Base-by-base conservation (phyloP, 352 stramenopile genomes). In the Globisporangium nodosum region DNA sequence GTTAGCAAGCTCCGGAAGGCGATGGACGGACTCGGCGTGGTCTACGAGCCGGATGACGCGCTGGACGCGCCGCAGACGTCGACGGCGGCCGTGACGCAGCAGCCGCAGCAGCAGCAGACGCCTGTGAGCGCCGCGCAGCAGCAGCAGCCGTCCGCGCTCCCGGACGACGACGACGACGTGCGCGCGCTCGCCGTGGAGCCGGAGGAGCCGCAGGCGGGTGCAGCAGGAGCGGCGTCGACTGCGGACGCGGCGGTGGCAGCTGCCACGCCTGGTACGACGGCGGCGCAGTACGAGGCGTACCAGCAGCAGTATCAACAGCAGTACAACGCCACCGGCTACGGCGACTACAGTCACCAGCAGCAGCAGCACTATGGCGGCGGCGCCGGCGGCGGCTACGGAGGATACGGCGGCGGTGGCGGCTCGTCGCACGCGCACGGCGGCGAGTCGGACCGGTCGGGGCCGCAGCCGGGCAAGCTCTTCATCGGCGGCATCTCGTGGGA, bases 401-500 rank as follows among this genome's bases (percentile, higher is more conserved):
- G 60, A n/a, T 43, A 62, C 24, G 56, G 52, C 15, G 58, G 58
- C 4, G 35, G 51, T 3, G 55, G 63, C 3, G 54, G 50, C 31
- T 48, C 58, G 7, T 49, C 52, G 39, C 37, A 52, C 6, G 39
- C 37, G 0, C 31, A 56, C 11, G 52, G 39, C n/a, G 33, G 52
- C 15, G 49, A 53, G 18, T 30, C 54, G 37, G 56, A 58, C 63
- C 49, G 49, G 18, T 53, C 35, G 54, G 56, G 48, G 16, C 61
- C 61, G 35, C 66, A 77, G 52, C 74, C 73, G 8, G 85, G 85
- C 70, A 97, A 97, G 67, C 78, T 97, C 18, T 97, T 97, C 60
- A 87, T 97, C 58, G 90, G 90, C 47, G 90, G 90, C 18, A 82
- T 97, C 35, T 92, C 81, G 45, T 97, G 90, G 90, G 85, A 96